Evolutionary conservation across 2,329 filamentous ascomycete species (phyloP).

Genomic region (Ceratocystis albifundus): DNA sequence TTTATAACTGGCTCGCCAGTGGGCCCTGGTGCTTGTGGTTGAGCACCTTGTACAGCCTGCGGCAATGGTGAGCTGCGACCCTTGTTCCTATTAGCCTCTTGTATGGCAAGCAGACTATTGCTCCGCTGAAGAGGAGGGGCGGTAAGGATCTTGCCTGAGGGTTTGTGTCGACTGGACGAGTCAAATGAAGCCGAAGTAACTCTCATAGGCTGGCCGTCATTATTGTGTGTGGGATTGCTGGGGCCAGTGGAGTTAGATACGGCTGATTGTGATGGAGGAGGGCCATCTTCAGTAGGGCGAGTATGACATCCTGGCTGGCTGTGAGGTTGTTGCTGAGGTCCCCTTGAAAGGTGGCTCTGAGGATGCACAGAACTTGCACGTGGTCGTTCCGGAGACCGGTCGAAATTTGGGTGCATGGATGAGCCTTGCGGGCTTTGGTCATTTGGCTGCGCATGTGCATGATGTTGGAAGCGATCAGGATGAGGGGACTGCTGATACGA

Average conservation of each 20-base stretch:
- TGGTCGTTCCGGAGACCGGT: constrained; percentile 27
- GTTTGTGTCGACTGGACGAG: constrained; percentile 33
- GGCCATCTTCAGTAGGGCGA: constrained; percentile 37
- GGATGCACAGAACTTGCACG: constrained; percentile 26
- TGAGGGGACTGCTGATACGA: constrained; percentile 34
- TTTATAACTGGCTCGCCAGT: constrained; percentile 81
- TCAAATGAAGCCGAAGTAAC: constrained; percentile 23
- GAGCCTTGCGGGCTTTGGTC: constrained; percentile 26
- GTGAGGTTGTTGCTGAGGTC: constrained; percentile 25
- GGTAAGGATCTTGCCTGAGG: constrained; percentile 42
- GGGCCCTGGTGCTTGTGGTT: constrained; percentile 66
- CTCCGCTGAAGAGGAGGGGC: constrained; percentile 29
- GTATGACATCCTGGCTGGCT: constrained; percentile 26
- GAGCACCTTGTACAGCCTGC: constrained; percentile 85
- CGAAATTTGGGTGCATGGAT: constrained; percentile 25
- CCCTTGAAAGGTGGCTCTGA: constrained; percentile 28
- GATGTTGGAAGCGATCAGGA: constrained; percentile 25
- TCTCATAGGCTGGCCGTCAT: neutral
- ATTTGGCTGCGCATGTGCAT: constrained; percentile 32
- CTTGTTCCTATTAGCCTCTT: constrained; percentile 61
- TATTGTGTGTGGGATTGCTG: neutral
- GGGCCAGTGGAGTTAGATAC: constrained; percentile 31
- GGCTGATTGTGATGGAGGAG: constrained; percentile 39
- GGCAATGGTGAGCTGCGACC: constrained; percentile 80
- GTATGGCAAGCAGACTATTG: constrained; percentile 61